Percentiles rank a stretch among this genome's conserved stretches.
Conservation (phyloP, 1,139 yeast species). For the Pneumocystis murina region DNA sequence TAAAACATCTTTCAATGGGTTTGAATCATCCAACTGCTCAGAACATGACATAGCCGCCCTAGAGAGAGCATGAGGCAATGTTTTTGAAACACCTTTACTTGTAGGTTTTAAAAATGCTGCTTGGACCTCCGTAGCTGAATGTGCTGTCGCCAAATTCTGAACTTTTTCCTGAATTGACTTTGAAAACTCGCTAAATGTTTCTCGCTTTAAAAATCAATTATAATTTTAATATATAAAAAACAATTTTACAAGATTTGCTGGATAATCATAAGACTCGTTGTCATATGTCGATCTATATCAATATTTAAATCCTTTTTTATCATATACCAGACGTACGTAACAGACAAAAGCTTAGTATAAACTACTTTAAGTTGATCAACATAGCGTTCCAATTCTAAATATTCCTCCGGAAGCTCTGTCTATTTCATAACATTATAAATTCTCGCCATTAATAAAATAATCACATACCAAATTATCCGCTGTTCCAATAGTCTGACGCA, state of each 20-base stretch:
- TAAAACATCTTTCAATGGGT: conserved; percentile 34
- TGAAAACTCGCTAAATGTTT: conserved; percentile 60
- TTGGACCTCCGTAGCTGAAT: conserved; percentile 72
- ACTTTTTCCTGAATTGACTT: conserved; percentile 54
- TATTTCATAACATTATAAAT: conserved; percentile 4
- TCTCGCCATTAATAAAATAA: conserved; percentile 16
- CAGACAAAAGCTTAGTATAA: conserved; percentile 56
- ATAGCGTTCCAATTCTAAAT: conserved; percentile 50
- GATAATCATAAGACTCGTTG: conserved; percentile 72
- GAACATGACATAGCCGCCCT: conserved; percentile 52
- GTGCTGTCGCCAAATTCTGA: conserved; percentile 54
- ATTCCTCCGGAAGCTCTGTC: conserved; percentile 68
- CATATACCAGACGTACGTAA: conserved; percentile 32
- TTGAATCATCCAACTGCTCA: conserved; percentile 29
- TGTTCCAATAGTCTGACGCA: not conserved
- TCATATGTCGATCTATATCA: conserved; percentile 39
- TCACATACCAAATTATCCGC: conserved; percentile 7
- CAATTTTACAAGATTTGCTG: conserved; percentile 39
- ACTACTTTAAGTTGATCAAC: conserved; percentile 62
- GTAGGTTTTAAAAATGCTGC: conserved; percentile 48
- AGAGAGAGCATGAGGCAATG: conserved; percentile 69
- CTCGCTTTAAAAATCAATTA: conserved; percentile 23
- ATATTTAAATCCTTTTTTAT: not conserved
- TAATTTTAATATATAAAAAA: not conserved
- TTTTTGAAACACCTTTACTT: conserved; percentile 58